Evolutionary conservation across 2,329 filamentous ascomycete genomes (phyloP).

Genomic region (Aspergillus uvarum): DNA sequence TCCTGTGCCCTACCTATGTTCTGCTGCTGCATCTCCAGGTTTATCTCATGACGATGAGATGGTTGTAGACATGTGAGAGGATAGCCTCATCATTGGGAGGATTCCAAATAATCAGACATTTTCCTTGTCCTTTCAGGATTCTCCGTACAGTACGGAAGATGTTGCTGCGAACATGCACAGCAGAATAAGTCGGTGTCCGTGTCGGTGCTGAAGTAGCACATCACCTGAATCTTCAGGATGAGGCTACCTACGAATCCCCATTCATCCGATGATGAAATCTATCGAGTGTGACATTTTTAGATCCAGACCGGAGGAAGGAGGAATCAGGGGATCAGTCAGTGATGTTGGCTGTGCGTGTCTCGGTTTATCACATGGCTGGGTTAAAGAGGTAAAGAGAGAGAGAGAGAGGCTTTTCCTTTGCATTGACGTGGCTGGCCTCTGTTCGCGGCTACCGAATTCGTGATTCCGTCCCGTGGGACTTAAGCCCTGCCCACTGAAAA

Average conservation of each 20-base stretch:
- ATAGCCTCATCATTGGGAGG: not conserved
- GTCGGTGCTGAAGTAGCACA: not conserved
- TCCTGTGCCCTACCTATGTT: not conserved
- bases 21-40: not conserved
- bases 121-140: not conserved
- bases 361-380: slow-evolving; percentile 17
- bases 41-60: not conserved
- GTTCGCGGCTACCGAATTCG: slow-evolving; percentile 12
- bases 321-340: not conserved
- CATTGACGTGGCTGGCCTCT: slow-evolving; percentile 22
- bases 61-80: not conserved
- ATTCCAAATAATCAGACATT: not conserved
- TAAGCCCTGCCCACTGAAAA: not conserved
- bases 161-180: not conserved
- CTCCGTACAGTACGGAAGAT: too few species aligned
- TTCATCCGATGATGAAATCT: not conserved
- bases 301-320: not conserved
- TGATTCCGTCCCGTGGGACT: slow-evolving; percentile 16
- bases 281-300: not conserved
- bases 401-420: not conserved
- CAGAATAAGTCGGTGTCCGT: not conserved
- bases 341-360: not conserved
- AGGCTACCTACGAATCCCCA: not conserved
- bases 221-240: not conserved
- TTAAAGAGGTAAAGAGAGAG: too few species aligned